Evolutionary conservation across 78 protist genomes (phyloP).

Genomic region (Mantamonas sphyraenae): DNA sequence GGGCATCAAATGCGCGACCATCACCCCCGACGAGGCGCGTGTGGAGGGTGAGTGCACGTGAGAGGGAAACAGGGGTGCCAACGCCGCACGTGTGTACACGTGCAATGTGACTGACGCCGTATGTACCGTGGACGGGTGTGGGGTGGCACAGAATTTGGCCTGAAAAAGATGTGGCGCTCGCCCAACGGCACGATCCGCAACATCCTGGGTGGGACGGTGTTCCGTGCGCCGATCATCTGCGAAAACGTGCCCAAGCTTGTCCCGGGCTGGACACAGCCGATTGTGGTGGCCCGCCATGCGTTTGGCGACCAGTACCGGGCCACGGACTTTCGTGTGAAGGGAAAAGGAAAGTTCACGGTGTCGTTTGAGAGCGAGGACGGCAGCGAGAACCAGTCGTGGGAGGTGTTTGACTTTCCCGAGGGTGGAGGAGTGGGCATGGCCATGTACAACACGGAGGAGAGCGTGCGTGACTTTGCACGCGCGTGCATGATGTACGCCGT

Average conservation of each 20-base stretch:
- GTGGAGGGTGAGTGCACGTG: too few species aligned
- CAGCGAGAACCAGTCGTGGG: conserved; percentile 9
- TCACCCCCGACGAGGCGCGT: conserved; percentile 23
- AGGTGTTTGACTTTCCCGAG: conserved; percentile 51
- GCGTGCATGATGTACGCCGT: conserved; percentile 67
- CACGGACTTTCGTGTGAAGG: conserved; percentile 57
- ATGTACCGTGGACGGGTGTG: conserved; percentile 12
- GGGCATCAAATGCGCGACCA: conserved; percentile 22
- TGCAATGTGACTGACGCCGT: too few species aligned
- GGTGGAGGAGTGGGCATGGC: conserved; percentile 71
- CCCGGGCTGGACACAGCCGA: conserved; percentile 74
- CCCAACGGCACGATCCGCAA: conserved; percentile 96
- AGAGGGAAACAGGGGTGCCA: too few species aligned
- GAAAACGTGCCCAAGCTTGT: conserved; percentile 16
- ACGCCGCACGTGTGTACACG: too few species aligned
- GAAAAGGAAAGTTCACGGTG: conserved; percentile 21
- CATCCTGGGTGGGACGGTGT: conserved; percentile 88
- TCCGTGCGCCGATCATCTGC: conserved; percentile 89
- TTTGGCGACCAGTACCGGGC: conserved; percentile 84
- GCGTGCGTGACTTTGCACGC: conserved; percentile 56
- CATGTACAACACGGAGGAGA: conserved; percentile 85
- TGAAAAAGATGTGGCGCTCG: conserved; percentile 82
- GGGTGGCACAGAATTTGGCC: conserved; percentile 14
- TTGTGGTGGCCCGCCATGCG: conserved; percentile 88
- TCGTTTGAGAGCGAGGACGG: conserved; percentile 33